These are phyloP conservation scores for Artemisia tridentata DNA, from an alignment of 129 eudicot species.

Conservation along the genomic window DNA sequence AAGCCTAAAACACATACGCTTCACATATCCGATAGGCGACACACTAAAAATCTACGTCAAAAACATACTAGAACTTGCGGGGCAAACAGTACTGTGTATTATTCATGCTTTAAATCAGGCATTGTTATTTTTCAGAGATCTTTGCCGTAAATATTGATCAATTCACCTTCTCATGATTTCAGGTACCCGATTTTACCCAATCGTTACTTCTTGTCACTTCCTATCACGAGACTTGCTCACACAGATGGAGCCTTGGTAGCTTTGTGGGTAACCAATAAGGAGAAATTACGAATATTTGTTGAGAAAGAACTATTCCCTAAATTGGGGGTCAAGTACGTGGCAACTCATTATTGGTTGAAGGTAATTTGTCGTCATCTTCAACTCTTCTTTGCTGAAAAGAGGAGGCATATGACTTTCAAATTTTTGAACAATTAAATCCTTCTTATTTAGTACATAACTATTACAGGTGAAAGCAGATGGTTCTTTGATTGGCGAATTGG, in stretches of 20 bases:
- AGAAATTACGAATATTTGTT: constrained; percentile 74
- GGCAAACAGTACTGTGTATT: too few species aligned
- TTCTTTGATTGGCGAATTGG: constrained; percentile 74
- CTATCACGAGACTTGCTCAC: constrained; percentile 64
- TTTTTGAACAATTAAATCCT: background rate
- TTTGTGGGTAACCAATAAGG: constrained; percentile 94
- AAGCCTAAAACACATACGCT: too few species aligned
- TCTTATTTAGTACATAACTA: background rate
- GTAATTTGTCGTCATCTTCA: constrained; percentile 28
- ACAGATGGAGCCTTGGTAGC: constrained; percentile 72
- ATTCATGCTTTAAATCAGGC: too few species aligned
- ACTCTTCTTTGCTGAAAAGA: too few species aligned
- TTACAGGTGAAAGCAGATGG: constrained; percentile 88
- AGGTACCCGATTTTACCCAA: constrained; percentile 93
- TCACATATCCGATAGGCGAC: too few species aligned
- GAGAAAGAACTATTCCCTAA: constrained; percentile 81
- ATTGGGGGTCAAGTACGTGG: constrained; percentile 82
- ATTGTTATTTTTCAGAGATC: too few species aligned
- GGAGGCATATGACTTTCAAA: background rate
- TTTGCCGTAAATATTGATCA: background rate
- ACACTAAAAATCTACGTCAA: too few species aligned
- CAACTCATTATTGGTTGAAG: constrained; percentile 89
- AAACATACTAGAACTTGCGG: too few species aligned
- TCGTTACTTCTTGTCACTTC: constrained; percentile 74
- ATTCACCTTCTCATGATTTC: constrained; percentile 16